These are phyloP conservation scores for Rutstroemia sydowiana DNA, from an alignment of 2,329 filamentous ascomycete species.

Conservation along the genomic window DNA sequence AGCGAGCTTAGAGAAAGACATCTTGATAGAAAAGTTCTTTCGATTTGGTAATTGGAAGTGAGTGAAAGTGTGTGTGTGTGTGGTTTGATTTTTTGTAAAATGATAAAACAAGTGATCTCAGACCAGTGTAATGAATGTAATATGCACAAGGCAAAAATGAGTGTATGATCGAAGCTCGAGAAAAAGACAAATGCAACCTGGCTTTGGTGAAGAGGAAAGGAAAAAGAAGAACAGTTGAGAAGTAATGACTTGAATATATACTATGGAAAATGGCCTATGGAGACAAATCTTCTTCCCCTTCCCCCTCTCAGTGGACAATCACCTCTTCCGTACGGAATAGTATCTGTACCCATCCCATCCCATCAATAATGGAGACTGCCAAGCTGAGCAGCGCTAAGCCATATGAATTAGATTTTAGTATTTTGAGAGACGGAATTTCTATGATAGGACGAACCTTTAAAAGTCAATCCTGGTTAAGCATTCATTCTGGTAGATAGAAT, in stretches of 20 bases:
- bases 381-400: too few relatives aligned
- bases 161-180: slow-evolving; percentile 3
- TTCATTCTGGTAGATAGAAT: too few relatives aligned
- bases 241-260: not conserved
- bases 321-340: too few relatives aligned
- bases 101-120: not conserved
- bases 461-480: too few relatives aligned
- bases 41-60: not conserved
- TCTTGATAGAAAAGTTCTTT: slow-evolving; percentile 9
- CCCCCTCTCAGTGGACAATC: too few relatives aligned
- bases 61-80: not conserved
- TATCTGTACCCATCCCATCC: too few relatives aligned
- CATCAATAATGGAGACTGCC: too few relatives aligned
- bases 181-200: slow-evolving; percentile 1
- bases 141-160: slow-evolving; percentile 3
- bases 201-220: not conserved
- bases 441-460: too few relatives aligned
- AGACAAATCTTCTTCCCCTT: too few relatives aligned
- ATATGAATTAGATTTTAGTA: too few relatives aligned
- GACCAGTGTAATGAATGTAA: slow-evolving; percentile 10
- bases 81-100: not conserved
- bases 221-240: not conserved
- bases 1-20: slow-evolving; percentile 26
- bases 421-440: too few relatives aligned
- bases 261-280: not conserved